phyloP scores from a whole-genome alignment of 129 eudicot genomes.

The Dittrichia graveolens region DNA sequence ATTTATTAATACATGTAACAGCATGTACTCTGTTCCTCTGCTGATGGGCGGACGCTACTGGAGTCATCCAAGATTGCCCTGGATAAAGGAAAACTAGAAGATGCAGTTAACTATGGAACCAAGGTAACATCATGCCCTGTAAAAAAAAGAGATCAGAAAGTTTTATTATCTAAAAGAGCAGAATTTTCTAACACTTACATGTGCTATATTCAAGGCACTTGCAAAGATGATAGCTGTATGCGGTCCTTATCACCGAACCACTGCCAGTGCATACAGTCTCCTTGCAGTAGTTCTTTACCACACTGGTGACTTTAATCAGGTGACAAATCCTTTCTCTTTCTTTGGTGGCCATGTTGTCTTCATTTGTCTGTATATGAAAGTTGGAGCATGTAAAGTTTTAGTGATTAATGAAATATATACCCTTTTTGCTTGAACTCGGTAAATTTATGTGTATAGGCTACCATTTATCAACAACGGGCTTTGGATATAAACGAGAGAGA shows the following conservation, averaged over 20 bases:
- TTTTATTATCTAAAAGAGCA: background rate
- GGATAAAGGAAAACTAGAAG: constrained; percentile 97
- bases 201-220: constrained; percentile 67
- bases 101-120: constrained; percentile 91
- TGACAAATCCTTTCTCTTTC: constrained; percentile 27
- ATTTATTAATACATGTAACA: constrained; percentile 29
- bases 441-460: constrained; percentile 54
- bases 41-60: constrained; percentile 87
- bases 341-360: constrained; percentile 7
- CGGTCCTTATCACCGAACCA: constrained; percentile 97
- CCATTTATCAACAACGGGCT: constrained; percentile 97
- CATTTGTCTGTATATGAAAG: background rate
- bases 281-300: constrained; percentile 98
- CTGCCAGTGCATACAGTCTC: constrained; percentile 97
- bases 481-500: constrained; percentile 98
- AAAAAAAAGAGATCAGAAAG: background rate
- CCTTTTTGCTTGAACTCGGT: background rate
- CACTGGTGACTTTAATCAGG: constrained; percentile 99
- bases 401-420: background rate
- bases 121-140: constrained; percentile 52
- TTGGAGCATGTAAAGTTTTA: background rate
- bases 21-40: constrained; percentile 94
- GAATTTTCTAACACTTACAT: constrained; percentile 18
- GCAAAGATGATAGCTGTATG: constrained; percentile 97
- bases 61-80: constrained; percentile 95